A percentile compares a stretch with the other conserved stretches of the same genome.
Evolutionary conservation across 495 filamentous ascomycete genomes (phyloP).

Genomic region (Letharia columbiana): DNA sequence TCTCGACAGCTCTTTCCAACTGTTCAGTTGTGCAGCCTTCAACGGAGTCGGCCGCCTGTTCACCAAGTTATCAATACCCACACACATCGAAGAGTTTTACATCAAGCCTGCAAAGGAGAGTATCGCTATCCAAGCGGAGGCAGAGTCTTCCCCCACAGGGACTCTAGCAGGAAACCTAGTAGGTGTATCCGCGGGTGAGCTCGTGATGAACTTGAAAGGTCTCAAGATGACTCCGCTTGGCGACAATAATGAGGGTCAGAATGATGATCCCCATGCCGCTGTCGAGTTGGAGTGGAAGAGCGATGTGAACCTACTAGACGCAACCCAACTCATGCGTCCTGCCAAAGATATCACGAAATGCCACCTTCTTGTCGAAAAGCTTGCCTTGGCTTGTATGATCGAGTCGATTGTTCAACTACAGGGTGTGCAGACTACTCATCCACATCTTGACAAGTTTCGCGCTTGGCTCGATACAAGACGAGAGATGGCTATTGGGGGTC

Average conservation of each 20-base stretch:
- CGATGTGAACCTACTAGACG: constrained; percentile 27
- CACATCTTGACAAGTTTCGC: constrained; percentile 7
- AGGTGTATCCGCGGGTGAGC: not conserved
- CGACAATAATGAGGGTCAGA: constrained; percentile 12
- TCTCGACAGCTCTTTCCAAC: constrained; percentile 5
- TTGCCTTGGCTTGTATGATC: constrained; percentile 10
- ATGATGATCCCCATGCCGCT: constrained; percentile 21
- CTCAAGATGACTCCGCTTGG: constrained; percentile 11
- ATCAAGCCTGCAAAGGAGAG: not conserved
- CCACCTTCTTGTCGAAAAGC: constrained; percentile 4
- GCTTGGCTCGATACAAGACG: constrained; percentile 2
- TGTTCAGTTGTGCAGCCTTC: constrained; percentile 6
- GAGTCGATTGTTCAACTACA: not conserved
- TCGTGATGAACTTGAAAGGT: constrained; percentile 6
- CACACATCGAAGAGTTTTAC: constrained; percentile 13
- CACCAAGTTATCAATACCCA: constrained; percentile 9
- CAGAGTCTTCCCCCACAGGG: not conserved
- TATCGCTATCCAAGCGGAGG: not conserved
- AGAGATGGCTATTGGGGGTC: not conserved
- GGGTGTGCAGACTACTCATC: not conserved
- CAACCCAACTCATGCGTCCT: constrained; percentile 24
- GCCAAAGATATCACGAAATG: constrained; percentile 13
- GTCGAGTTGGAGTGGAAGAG: constrained; percentile 27
- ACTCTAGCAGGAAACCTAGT: not conserved
- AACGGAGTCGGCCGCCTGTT: not conserved